Conservation (phyloP, 768 basidiomycete genomes). For the Suillus hirtellus region DNA sequence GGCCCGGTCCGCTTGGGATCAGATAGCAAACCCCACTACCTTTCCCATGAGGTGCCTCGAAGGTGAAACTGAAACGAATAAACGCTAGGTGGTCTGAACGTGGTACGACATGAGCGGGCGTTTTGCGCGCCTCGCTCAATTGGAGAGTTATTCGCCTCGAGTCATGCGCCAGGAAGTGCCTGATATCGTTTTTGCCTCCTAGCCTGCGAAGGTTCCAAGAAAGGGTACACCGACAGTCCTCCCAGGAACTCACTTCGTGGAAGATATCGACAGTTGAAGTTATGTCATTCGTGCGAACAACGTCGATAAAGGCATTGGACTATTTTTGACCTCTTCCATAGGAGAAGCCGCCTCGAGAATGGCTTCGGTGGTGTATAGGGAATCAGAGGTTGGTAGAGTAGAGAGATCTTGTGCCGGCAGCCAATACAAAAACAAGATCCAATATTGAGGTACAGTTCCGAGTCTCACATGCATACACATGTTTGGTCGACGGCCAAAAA, state of each 20-base stretch:
- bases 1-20: slow-evolving; percentile 38
- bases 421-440: background rate
- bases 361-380: slow-evolving; percentile 18
- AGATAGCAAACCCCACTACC: slow-evolving; percentile 57
- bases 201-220: slow-evolving; percentile 59
- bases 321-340: slow-evolving; percentile 16
- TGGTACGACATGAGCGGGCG: slow-evolving; percentile 37
- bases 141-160: slow-evolving; percentile 23
- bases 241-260: slow-evolving; percentile 39
- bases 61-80: slow-evolving; percentile 57
- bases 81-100: slow-evolving; percentile 56
- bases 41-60: slow-evolving; percentile 48
- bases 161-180: slow-evolving; percentile 37
- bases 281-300: slow-evolving; percentile 9
- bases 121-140: slow-evolving; percentile 24
- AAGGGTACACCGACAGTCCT: slow-evolving; percentile 48
- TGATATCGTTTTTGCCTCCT: slow-evolving; percentile 32
- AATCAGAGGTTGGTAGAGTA: slow-evolving; percentile 20
- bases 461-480: background rate
- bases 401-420: background rate
- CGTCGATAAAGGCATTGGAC: slow-evolving; percentile 21
- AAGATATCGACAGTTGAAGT: slow-evolving; percentile 18
- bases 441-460: background rate
- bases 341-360: slow-evolving; percentile 16
- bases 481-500: background rate